Evolutionary conservation across 169 alveolate species (phyloP), one percentile per base, ranked within the genome.

Genomic region (Eimeria tenella): DNA sequence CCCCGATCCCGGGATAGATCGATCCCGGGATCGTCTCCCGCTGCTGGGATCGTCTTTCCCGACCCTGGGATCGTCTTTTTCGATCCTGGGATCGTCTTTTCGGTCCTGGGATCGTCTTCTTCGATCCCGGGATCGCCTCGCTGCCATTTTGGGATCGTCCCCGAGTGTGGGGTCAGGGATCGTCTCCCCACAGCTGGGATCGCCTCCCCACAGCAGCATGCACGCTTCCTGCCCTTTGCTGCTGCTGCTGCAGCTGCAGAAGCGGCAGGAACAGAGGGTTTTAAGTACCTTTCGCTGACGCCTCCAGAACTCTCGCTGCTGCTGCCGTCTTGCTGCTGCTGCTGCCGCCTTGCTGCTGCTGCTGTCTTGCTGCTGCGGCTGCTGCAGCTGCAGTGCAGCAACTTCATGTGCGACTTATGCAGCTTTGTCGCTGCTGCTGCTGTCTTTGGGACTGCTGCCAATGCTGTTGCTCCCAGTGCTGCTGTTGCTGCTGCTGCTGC

Each of bases 401-500:
- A 58, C 11, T 10, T 17, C 68, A 58, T 10, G 4, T 42, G 21
- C 7, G 82, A 23, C 55, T 73, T 73, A 73, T 3, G 82, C 82
- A 9, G 82, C 4, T 6, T 3, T n/a, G 23, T 55, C 23, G 15
- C 55, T 50, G 55, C 19, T 50, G 55, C 19, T 42, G 55, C 55
- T 8, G 19, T 10, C 21, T 10, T 58, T 58, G 68, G 21, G 11
- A 13, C 19, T 17, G 11, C 21, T 58, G 68, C n/a, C 58, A 23
- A 15, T 73, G 15, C 55, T 50, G 55, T 25, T 42, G 50, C 55
- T 42, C 19, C 55, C n/a, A 5, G 17, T 42, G 58, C 55, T 21
- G 15, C 23, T 42, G 58, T n/a, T 21, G 19, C 56, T 13, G 82
- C 58, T 73, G 82, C 55, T 73, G 82, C 82, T 73, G 82, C 55